These are phyloP conservation scores for Xylaria sp. DNA, from an alignment of 2,329 filamentous ascomycete species.

Conservation along the genomic window DNA sequence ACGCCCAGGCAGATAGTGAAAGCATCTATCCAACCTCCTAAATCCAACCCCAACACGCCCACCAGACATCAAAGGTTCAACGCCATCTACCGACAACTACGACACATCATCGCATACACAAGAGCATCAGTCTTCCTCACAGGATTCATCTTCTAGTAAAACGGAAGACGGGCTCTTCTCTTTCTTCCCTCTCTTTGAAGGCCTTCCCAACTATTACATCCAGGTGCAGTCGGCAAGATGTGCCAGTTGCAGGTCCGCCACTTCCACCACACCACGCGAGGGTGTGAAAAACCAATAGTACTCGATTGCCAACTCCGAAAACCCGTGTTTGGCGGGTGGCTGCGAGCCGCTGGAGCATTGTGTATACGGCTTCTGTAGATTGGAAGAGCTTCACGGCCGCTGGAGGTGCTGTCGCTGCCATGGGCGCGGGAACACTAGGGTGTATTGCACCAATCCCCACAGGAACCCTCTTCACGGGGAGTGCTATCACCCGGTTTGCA, in stretches of 20 bases:
- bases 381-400: conserved; percentile 59
- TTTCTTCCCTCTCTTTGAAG: not conserved
- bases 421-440: conserved; percentile 58
- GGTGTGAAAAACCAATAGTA: too few species aligned
- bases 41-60: not conserved
- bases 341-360: conserved; percentile 61
- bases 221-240: too few species aligned
- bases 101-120: not conserved
- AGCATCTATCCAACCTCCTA: not conserved
- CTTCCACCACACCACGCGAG: conserved; percentile 65
- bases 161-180: not conserved
- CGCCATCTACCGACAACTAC: not conserved
- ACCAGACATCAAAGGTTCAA: not conserved
- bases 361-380: conserved; percentile 59
- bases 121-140: not conserved
- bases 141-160: not conserved
- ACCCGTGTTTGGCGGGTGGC: conserved; percentile 59
- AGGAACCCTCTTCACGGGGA: too few species aligned
- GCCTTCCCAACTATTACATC: not conserved
- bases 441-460: conserved; percentile 59
- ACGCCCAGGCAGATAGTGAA: not conserved
- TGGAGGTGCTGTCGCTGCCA: conserved; percentile 64
- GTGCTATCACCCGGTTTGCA: too few species aligned
- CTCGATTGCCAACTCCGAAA: too few species aligned
- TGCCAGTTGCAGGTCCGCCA: conserved; percentile 50